Evolutionary conservation across 106 monocot species (phyloP), one percentile per base, ranked within the genome.

Genomic region (Dendrobium officinale): DNA sequence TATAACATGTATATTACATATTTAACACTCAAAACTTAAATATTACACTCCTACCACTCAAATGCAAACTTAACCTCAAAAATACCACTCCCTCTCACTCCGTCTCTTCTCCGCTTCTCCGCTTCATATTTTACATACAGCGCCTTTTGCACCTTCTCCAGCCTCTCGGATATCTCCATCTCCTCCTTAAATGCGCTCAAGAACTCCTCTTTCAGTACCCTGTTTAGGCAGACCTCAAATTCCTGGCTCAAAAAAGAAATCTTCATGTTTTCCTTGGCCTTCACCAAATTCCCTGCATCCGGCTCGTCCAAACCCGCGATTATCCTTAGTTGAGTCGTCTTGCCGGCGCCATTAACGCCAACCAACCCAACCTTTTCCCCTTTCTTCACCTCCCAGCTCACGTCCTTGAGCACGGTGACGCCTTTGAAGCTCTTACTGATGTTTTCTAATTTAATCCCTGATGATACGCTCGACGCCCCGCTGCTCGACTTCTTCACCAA

Each of bases 351-450:
- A 55, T 99, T 99, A 20, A 99, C 95, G 4, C 99, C 99, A 1
- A 99, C 99, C 42, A 99, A 75, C 56, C 99, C 99, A 16, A 99
- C 99, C 44, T 93, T 99, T 82, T 99, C 93, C 7, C 99, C 99
- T 68, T 85, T 93, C 85, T 99, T 95, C 81, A 99, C 99, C 85
- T 93, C 99, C 99, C 99, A 99, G 77, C 87, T 93, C 54, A 95
- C 91, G 42, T 93, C 93, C 79, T 89, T 93, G 80, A 95, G 68
- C 81, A 99, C 85, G 18, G 93, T 91, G 7, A 88, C 89, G 4
- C 99, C 95, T 78, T 91, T 90, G 81, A 86, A 99, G 79, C 91
- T 88, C 78, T 99, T 99, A 64, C 87, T 90, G 61, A 99, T 87
- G 67, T 88, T 91, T 81, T 99, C 99, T 44, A 99, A 74, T 77